Evolutionary conservation across 441 rosid genomes (phyloP), one percentile per base, ranked within the genome.

Genomic region (Adansonia gregorii): DNA sequence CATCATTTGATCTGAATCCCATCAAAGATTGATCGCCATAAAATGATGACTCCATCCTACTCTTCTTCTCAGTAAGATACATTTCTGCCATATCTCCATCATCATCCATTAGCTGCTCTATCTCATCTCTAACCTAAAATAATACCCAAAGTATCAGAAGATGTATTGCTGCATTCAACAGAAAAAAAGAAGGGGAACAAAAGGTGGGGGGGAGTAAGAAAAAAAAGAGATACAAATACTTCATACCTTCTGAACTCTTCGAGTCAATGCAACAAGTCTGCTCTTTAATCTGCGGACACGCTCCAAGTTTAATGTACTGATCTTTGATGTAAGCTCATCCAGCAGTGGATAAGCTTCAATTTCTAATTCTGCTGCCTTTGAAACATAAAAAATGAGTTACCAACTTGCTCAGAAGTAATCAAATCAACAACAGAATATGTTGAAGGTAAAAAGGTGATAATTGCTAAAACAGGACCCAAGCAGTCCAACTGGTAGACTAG

Each of bases 51-150:
- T 94, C 99, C 93, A 91, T 89, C 75, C 98, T 88, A 22, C 77
- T 85, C 85, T 96, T 96, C 88, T 96, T 96, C 85, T 96, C 99
- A 2, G 98, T 94, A 24, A 96, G 97, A 89, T 88, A 92, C 98
- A 96, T 93, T 86, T 96, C 99, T 4, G 99, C 99, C 99, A 96
- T 94, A 82, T 97, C 99, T 52, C 98, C 99, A 76, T 97, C 99
- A 86, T 97, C 99, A 81, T 97, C 99, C 99, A 97, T 94, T 59
- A 96, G 91, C 86, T 96, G 98, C 81, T 96, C 99, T 54, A 96
- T 94, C 89, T 96, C 98, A 85, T 96, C 99, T 78, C 98, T 86
- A 78, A 92, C 97, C 97, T 92, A 85, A 78, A 81, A 67, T 39
- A 72, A 58, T 24, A 54, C 58, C 67, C 66, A 65, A 68, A 55